A percentile compares a stretch with the other conserved stretches of the same genome.
Evolutionary conservation across 805 yeast genomes (phyloP).

Genomic region (Hermanozyma aechmeae): DNA sequence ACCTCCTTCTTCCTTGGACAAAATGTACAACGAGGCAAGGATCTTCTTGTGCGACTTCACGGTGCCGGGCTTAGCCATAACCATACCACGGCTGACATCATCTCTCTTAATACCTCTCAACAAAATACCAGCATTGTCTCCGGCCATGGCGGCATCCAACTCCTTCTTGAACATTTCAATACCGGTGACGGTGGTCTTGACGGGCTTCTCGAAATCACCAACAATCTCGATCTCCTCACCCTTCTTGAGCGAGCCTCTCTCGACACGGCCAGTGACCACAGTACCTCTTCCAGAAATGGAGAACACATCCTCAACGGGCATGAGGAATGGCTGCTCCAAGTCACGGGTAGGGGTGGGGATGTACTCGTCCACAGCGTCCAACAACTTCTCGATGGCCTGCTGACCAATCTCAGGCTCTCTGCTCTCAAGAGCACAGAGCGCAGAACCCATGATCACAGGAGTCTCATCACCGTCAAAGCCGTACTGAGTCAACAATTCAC

Average conservation of each 20-base stretch:
- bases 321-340: conserved; percentile 88
- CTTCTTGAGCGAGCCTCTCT: conserved; percentile 94
- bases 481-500: conserved; percentile 82
- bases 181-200: conserved; percentile 94
- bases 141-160: conserved; percentile 94
- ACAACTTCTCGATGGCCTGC: conserved; percentile 70
- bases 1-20: conserved; percentile 98
- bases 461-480: conserved; percentile 98
- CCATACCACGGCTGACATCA: conserved; percentile 96
- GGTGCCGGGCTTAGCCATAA: conserved; percentile 84
- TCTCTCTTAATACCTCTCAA: conserved; percentile 98
- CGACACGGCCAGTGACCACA: conserved; percentile 97
- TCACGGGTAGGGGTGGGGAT: conserved; percentile 97
- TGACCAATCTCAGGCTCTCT: conserved; percentile 86
- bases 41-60: conserved; percentile 89
- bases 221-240: conserved; percentile 98
- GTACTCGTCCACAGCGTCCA: conserved; percentile 87
- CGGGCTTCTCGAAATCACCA: conserved; percentile 77
- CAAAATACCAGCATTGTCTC: conserved; percentile 97
- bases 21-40: conserved; percentile 85
- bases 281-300: conserved; percentile 99
- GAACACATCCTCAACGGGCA: conserved; percentile 96
- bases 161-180: conserved; percentile 99
- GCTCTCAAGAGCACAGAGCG: conserved; percentile 90
- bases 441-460: conserved; percentile 98